phyloP scores from a whole-genome alignment of 1,284 basidiomycete genomes.

The Moesziomyces sp. region DNA sequence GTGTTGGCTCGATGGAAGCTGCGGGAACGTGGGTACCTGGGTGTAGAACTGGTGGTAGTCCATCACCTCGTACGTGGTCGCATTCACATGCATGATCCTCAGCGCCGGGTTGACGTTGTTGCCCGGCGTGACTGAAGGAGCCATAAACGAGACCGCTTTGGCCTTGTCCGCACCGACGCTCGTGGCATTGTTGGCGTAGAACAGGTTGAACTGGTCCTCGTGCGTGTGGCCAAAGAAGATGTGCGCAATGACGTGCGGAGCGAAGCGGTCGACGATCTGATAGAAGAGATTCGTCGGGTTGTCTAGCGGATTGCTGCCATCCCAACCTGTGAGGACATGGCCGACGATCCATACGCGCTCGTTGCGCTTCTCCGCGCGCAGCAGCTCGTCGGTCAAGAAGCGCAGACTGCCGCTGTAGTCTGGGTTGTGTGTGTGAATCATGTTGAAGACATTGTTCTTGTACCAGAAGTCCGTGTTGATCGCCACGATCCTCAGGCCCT shows the following conservation, averaged over 20 bases:
- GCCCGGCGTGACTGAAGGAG: constrained; percentile 78
- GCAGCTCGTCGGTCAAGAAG: constrained; percentile 83
- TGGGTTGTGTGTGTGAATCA: constrained; percentile 78
- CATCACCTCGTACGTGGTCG: constrained; percentile 69
- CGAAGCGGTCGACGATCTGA: constrained; percentile 79
- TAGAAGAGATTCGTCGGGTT: constrained; percentile 60
- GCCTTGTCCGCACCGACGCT: constrained; percentile 3
- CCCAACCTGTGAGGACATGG: constrained; percentile 80
- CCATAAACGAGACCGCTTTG: constrained; percentile 71
- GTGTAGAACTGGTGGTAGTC: constrained; percentile 66
- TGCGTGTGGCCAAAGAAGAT: constrained; percentile 84
- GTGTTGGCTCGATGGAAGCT: constrained; percentile 71
- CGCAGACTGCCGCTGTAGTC: constrained; percentile 80
- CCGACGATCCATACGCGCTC: constrained; percentile 79
- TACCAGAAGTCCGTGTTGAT: constrained; percentile 76
- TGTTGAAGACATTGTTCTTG: constrained; percentile 75
- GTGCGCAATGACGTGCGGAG: constrained; percentile 81
- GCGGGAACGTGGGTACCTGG: constrained; percentile 35
- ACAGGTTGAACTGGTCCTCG: constrained; percentile 82
- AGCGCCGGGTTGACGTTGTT: constrained; percentile 82
- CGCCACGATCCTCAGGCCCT: constrained; percentile 79
- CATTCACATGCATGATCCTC: constrained; percentile 81
- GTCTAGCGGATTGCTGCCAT: constrained; percentile 73
- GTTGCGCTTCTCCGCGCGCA: constrained; percentile 66
- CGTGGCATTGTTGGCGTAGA: constrained; percentile 79